Base-by-base conservation (phyloP, 768 basidiomycete species). In the Leccinum sublutescens region DNA sequence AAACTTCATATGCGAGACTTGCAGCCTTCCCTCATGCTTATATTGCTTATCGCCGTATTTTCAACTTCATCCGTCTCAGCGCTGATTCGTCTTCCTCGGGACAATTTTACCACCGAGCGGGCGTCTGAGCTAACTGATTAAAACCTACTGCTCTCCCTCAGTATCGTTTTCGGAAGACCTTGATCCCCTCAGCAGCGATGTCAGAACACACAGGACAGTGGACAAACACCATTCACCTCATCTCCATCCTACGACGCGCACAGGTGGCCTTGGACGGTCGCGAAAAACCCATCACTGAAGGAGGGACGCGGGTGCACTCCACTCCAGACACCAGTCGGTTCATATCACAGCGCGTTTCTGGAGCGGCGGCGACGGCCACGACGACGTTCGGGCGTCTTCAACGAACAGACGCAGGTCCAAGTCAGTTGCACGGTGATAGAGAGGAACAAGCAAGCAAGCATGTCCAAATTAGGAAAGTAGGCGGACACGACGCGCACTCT, bases 311-410 rank as follows among this genome's bases (percentile, higher is more conserved):
- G 15, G 38, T 38, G 17, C 14, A 36, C 5, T 14, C 14, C 5
- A 14, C 6, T 25, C 59, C 45, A 3, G 52, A 63, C 15, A 54
- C 43, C 57, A 64, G 57, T 11, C 64, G 71, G 33, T 75, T 78
- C 12, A 68, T 80, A 52, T 72, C 73, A n/a, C 66, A 71, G 33
- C 71, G 73, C 31, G 71, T 80, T 38, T 70, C 72, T 15, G 68
- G 68, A 50, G 74, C 71, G n/a, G 69, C 64, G 14, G 14, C 34
- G 14, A 36, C 6, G 34, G 6, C 38, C 52, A 65, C 72, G 38
- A 64, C 62, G 50, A 65, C 65, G 23, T 59, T 78, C 7, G 68
- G 65, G 11, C 61, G 60, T 38, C 17, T 38, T 15, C 38, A 17
- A 38, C 38, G 36, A 36, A 15, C 36, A 36, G 36, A 17, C 6